Conservation (phyloP, 805 yeast genomes). For the Wickerhamomyces subpelliculosus region DNA sequence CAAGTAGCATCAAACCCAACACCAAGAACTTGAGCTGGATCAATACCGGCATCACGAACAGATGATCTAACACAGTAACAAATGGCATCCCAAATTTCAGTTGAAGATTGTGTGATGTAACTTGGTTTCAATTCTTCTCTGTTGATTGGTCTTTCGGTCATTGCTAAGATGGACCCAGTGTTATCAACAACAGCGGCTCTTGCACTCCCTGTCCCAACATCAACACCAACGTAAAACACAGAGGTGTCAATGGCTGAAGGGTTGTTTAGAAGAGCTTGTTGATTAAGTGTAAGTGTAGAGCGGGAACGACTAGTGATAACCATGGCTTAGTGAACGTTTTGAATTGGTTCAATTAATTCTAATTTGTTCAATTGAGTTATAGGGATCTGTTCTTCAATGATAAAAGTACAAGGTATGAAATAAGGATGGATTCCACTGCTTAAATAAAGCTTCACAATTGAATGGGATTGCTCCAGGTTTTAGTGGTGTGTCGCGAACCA, state of each 20-base stretch:
- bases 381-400: not conserved
- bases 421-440: too few species aligned
- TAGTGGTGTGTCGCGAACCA: too few species aligned
- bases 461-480: too few species aligned
- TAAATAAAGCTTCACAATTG: too few species aligned
- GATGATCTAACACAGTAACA: constrained; percentile 76
- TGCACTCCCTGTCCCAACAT: constrained; percentile 97
- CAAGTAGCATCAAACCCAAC: constrained; percentile 98
- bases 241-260: constrained; percentile 23
- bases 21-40: constrained; percentile 64
- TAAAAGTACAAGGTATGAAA: too few species aligned
- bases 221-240: constrained; percentile 67
- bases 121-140: constrained; percentile 69
- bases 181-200: constrained; percentile 88
- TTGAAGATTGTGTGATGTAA: constrained; percentile 78
- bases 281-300: constrained; percentile 22
- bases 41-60: constrained; percentile 67
- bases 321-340: constrained; percentile 3
- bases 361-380: not conserved
- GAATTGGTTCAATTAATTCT: not conserved
- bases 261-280: constrained; percentile 18
- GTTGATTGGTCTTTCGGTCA: constrained; percentile 73
- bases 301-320: constrained; percentile 17
- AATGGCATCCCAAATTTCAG: constrained; percentile 87
- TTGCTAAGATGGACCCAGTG: constrained; percentile 70